These are phyloP conservation scores for Ascochyta pisi DNA, from an alignment of 2,329 filamentous ascomycete species.

Conservation along the genomic window DNA sequence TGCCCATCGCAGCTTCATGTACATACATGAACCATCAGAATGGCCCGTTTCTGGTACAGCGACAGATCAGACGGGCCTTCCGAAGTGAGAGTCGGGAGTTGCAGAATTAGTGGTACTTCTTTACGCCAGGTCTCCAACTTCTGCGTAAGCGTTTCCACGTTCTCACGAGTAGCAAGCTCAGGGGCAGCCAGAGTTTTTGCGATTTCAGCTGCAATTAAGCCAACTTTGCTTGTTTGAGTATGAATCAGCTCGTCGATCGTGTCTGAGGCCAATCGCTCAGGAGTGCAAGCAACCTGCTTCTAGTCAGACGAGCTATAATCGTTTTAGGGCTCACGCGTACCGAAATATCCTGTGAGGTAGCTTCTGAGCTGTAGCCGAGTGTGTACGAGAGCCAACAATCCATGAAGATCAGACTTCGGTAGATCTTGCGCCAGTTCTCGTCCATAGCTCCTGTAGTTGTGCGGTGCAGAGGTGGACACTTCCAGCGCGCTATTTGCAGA, in stretches of 20 bases:
- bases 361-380: slow-evolving; percentile 44
- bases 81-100: slow-evolving; percentile 41
- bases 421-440: slow-evolving; percentile 38
- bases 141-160: slow-evolving; percentile 35
- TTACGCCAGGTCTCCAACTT: slow-evolving; percentile 46
- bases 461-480: slow-evolving; percentile 24
- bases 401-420: slow-evolving; percentile 48
- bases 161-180: slow-evolving; percentile 39
- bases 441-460: slow-evolving; percentile 1
- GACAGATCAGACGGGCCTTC: slow-evolving; percentile 32
- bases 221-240: slow-evolving; percentile 44
- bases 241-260: slow-evolving; percentile 45
- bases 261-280: slow-evolving; percentile 18
- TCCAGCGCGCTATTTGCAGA: slow-evolving; percentile 47
- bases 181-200: slow-evolving; percentile 41
- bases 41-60: slow-evolving; percentile 42
- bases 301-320: slow-evolving; percentile 20
- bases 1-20: background rate
- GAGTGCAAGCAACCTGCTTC: slow-evolving; percentile 31
- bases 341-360: slow-evolving; percentile 36
- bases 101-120: slow-evolving; percentile 41
- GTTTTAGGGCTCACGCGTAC: slow-evolving; percentile 26
- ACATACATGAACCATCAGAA: slow-evolving; percentile 48
- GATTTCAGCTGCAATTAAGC: slow-evolving; percentile 47
- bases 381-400: slow-evolving; percentile 50